A percentile compares a stretch with the other conserved stretches of the same genome.
Conservation (phyloP, 352 stramenopile species). For the Pythium periplocum region DNA sequence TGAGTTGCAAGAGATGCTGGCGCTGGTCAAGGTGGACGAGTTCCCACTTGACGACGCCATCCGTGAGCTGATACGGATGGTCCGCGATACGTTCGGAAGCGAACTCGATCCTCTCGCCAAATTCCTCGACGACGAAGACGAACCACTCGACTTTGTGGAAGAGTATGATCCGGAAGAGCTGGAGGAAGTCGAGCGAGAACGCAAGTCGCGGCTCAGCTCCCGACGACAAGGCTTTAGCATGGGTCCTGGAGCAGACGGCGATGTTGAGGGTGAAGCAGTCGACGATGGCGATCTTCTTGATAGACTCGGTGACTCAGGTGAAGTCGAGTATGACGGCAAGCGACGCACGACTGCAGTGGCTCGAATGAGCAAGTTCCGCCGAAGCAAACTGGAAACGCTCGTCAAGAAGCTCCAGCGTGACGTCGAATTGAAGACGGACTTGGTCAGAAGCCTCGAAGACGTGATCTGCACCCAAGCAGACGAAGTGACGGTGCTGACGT, state of each 20-base stretch:
- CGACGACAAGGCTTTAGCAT: slow-evolving; percentile 15
- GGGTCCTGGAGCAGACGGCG: slow-evolving; percentile 4
- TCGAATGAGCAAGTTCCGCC: slow-evolving; percentile 60
- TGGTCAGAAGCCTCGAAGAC: slow-evolving; percentile 42
- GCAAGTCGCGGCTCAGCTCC: slow-evolving; percentile 9
- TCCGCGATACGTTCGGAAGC: slow-evolving; percentile 50
- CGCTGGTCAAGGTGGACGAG: slow-evolving; percentile 68
- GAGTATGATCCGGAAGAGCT: slow-evolving; percentile 53
- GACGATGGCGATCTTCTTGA: not conserved
- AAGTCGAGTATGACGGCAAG: slow-evolving; percentile 6
- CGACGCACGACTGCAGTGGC: slow-evolving; percentile 24
- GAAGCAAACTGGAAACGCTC: slow-evolving; percentile 59
- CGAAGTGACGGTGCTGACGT: slow-evolving; percentile 33
- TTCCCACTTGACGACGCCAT: slow-evolving; percentile 75
- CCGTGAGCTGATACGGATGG: slow-evolving; percentile 58
- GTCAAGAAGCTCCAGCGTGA: slow-evolving; percentile 59
- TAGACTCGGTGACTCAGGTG: not conserved
- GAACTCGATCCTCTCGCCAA: slow-evolving; percentile 34
- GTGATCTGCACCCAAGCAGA: slow-evolving; percentile 54
- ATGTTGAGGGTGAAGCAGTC: slow-evolving; percentile 6
- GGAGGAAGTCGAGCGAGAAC: slow-evolving; percentile 24
- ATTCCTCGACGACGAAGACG: slow-evolving; percentile 60
- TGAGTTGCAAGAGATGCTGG: slow-evolving; percentile 59
- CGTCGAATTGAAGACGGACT: slow-evolving; percentile 31
- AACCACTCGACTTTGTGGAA: slow-evolving; percentile 52